A percentile compares a stretch with the other conserved stretches of the same genome.
Evolutionary conservation across 2,329 filamentous ascomycete genomes (phyloP).

Genomic region (Phoma herbarum): DNA sequence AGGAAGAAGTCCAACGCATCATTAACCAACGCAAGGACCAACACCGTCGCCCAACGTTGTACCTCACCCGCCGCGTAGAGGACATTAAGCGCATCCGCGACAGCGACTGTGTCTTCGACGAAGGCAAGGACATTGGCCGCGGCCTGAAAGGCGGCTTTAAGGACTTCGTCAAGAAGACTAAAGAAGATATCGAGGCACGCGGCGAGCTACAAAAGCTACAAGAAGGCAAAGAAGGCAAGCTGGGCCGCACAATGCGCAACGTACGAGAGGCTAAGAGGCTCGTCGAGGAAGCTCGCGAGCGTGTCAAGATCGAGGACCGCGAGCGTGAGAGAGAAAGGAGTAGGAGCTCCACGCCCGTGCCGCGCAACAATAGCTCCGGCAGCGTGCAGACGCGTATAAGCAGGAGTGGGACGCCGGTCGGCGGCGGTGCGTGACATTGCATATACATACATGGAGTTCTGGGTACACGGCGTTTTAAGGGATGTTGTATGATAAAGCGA

Average conservation of each 20-base stretch:
- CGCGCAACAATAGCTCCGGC: constrained; percentile 31
- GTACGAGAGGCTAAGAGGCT: constrained; percentile 45
- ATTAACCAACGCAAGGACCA: constrained; percentile 56
- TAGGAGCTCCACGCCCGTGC: constrained; percentile 38
- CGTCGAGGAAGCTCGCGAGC: constrained; percentile 47
- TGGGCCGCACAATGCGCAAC: constrained; percentile 44
- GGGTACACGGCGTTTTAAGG: neutral
- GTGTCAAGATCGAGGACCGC: constrained; percentile 43
- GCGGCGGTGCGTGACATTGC: constrained; percentile 5
- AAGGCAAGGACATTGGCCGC: constrained; percentile 36
- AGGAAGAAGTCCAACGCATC: constrained; percentile 81
- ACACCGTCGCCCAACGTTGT: constrained; percentile 61
- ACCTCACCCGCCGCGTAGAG: constrained; percentile 61
- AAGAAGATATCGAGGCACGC: constrained; percentile 43
- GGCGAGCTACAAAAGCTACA: constrained; percentile 46
- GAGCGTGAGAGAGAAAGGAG: constrained; percentile 34
- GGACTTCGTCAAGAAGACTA: constrained; percentile 48
- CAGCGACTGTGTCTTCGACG: constrained; percentile 45
- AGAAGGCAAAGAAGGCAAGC: constrained; percentile 46
- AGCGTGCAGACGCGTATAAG: constrained; percentile 25
- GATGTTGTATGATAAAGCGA: neutral
- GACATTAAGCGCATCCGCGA: constrained; percentile 51
- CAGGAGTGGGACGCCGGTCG: constrained; percentile 35
- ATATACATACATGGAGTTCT: constrained; percentile 8
- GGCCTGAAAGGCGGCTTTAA: constrained; percentile 48